A percentile compares a stretch with the other conserved stretches of the same genome.
These are phyloP conservation scores for Blastomyces parvus DNA, from an alignment of 2,329 filamentous ascomycete species.

Conservation along the genomic window DNA sequence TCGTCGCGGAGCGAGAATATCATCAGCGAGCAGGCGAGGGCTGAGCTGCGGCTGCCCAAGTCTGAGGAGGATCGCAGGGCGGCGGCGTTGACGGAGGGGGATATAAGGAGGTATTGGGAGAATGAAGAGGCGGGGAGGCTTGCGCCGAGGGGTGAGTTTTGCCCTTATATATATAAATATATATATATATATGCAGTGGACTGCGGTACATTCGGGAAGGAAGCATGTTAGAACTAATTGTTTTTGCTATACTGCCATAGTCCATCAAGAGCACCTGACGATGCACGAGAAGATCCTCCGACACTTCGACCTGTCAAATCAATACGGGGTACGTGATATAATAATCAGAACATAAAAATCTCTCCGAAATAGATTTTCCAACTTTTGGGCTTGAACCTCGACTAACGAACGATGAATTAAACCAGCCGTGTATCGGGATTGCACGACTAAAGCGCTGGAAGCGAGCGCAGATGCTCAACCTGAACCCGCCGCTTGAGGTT, in stretches of 20 bases:
- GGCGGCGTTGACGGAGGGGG: slow-evolving; percentile 53
- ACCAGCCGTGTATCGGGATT: slow-evolving; percentile 79
- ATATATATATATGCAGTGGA: too few relatives aligned
- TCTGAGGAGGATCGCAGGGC: slow-evolving; percentile 41
- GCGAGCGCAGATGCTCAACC: slow-evolving; percentile 67
- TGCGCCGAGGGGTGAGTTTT: slow-evolving; percentile 46
- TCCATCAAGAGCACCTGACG: slow-evolving; percentile 67
- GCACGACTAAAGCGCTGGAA: slow-evolving; percentile 75
- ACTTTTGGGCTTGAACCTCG: not conserved
- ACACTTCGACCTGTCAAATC: slow-evolving; percentile 83
- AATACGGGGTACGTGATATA: slow-evolving; percentile 68
- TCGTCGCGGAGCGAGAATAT: slow-evolving; percentile 29
- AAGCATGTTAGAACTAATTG: not conserved
- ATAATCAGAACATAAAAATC: too few relatives aligned
- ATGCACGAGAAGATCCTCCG: slow-evolving; percentile 76
- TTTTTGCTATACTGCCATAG: slow-evolving; percentile 24
- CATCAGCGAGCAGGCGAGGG: slow-evolving; percentile 42
- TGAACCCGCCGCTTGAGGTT: slow-evolving; percentile 85
- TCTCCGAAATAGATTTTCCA: not conserved
- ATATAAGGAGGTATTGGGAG: slow-evolving; percentile 71
- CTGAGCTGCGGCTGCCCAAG: slow-evolving; percentile 28
- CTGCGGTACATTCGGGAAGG: not conserved
- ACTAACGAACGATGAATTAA: slow-evolving; percentile 2
- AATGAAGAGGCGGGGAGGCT: slow-evolving; percentile 58
- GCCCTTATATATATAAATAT: too few relatives aligned